phyloP scores from a whole-genome alignment of 805 yeast species.

The Hanseniaspora pseudoguilliermondii region DNA sequence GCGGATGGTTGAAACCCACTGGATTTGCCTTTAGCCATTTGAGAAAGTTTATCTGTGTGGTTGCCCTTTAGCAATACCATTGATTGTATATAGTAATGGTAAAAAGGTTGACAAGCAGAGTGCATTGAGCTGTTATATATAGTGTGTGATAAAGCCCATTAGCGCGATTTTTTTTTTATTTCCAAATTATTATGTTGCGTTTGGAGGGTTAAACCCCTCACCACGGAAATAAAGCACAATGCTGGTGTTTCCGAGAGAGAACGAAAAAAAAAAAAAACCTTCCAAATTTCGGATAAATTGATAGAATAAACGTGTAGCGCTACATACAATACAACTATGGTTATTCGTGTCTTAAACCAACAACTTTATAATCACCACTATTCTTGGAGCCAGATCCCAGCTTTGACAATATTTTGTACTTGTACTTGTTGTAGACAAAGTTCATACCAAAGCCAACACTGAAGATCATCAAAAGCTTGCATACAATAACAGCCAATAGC shows the following conservation, averaged over 20 bases:
- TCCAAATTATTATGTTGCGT: too few relatives aligned
- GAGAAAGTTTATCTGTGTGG: background rate
- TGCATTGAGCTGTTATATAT: too few relatives aligned
- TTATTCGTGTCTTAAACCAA: conserved; percentile 22
- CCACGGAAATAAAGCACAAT: too few relatives aligned
- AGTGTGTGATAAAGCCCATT: too few relatives aligned
- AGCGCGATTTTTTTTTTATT: too few relatives aligned
- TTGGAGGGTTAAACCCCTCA: too few relatives aligned
- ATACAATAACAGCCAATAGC: conserved; percentile 2
- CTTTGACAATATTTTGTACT: conserved; percentile 14
- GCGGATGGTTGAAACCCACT: conserved; percentile 1
- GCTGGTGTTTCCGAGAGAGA: background rate
- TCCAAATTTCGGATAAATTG: background rate
- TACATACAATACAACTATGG: background rate
- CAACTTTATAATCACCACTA: conserved; percentile 18
- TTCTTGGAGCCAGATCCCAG: conserved; percentile 15
- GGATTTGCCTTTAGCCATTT: background rate
- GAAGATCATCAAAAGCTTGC: background rate
- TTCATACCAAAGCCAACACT: background rate
- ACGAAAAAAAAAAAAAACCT: background rate
- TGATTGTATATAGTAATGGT: too few relatives aligned
- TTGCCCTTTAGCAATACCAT: background rate
- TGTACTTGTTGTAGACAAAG: conserved; percentile 2
- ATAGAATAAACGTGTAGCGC: background rate
- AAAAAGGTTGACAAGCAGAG: too few relatives aligned